phyloP scores from a whole-genome alignment of 2,329 filamentous ascomycete species.

The Penicillium sp. region DNA sequence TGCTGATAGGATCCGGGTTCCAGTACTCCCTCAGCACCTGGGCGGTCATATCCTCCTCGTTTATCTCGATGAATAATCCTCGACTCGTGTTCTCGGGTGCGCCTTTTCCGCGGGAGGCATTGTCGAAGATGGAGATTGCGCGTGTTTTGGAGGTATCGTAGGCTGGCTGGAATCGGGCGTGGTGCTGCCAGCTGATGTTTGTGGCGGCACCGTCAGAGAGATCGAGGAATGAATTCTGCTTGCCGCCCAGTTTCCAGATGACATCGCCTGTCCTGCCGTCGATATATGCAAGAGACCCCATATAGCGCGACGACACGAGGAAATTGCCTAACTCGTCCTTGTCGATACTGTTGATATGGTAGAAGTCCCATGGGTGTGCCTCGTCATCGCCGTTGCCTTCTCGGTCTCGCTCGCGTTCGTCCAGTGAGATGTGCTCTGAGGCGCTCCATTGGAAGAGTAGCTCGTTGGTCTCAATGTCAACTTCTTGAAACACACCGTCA shows the following conservation, averaged over 20 bases:
- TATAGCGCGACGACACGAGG: constrained; percentile 48
- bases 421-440: constrained; percentile 47
- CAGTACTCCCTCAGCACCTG: constrained; percentile 45
- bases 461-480: constrained; percentile 50
- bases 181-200: constrained; percentile 58
- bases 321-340: constrained; percentile 54
- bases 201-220: constrained; percentile 48
- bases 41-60: constrained; percentile 50
- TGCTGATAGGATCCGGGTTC: constrained; percentile 43
- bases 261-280: constrained; percentile 50
- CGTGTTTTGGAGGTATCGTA: constrained; percentile 19
- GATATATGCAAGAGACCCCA: constrained; percentile 44
- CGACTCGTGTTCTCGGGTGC: constrained; percentile 38
- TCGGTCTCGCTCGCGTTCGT: constrained; percentile 25
- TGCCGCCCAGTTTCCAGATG: constrained; percentile 58
- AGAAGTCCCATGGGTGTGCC: constrained; percentile 54
- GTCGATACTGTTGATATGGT: constrained; percentile 60
- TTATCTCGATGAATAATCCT: constrained; percentile 50
- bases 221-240: constrained; percentile 48
- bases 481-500: constrained; percentile 51
- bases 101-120: constrained; percentile 34
- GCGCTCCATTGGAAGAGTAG: constrained; percentile 54
- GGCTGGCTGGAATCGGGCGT: constrained; percentile 50
- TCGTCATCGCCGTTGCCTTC: constrained; percentile 23
- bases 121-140: constrained; percentile 48